Percentiles rank a stretch among this genome's conserved stretches.
Evolutionary conservation across 208 protist genomes (phyloP).

Genomic region (Wallacemonas rigidus): DNA sequence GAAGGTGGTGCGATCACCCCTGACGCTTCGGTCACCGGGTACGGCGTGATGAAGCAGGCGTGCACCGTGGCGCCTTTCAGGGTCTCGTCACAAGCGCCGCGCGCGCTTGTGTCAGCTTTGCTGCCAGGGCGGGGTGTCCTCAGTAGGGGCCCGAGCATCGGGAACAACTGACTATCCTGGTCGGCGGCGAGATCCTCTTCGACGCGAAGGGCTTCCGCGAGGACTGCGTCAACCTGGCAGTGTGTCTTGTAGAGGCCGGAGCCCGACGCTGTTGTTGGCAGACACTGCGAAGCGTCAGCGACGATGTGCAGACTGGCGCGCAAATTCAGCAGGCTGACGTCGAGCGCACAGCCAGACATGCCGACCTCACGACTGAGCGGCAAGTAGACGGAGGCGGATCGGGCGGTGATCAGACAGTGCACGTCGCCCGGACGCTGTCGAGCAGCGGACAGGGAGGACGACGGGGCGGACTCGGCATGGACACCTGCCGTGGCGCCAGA

Average conservation of each 20-base stretch:
- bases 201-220: conserved; percentile 23
- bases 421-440: neutral
- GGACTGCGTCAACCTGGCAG: conserved; percentile 7
- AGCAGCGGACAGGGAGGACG: too few relatives aligned
- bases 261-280: neutral
- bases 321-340: neutral
- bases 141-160: conserved; percentile 16
- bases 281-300: neutral
- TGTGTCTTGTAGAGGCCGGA: neutral
- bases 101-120: too few relatives aligned
- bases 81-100: too few relatives aligned
- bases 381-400: neutral
- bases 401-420: neutral
- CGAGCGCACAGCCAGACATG: conserved; percentile 5
- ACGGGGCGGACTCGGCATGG: too few relatives aligned
- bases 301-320: neutral
- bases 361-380: conserved; percentile 15
- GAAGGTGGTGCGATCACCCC: neutral
- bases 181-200: conserved; percentile 19
- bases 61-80: neutral
- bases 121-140: neutral
- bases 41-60: neutral
- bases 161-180: conserved; percentile 1
- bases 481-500: too few relatives aligned
- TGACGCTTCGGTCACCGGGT: neutral